Evolutionary conservation across 2,329 filamentous ascomycete species (phyloP).

Genomic region (Cordyceps tenuipes): DNA sequence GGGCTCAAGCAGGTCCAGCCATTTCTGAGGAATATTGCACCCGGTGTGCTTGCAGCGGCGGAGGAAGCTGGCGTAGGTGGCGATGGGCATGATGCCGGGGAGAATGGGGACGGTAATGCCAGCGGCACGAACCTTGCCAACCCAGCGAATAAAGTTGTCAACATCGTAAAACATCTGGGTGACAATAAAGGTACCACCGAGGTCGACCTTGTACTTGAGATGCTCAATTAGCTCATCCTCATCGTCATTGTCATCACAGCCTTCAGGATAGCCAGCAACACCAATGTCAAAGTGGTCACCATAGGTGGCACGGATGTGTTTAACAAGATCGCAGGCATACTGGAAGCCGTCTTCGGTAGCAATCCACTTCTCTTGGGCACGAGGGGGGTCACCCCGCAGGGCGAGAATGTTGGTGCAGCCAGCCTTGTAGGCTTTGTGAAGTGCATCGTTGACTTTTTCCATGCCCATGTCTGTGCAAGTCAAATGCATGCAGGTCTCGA

Average conservation of each 20-base stretch:
- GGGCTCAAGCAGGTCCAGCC: conserved; percentile 76
- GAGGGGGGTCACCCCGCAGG: conserved; percentile 82
- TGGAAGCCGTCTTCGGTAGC: conserved; percentile 78
- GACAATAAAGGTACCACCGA: conserved; percentile 86
- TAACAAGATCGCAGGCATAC: conserved; percentile 86
- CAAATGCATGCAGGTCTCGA: conserved; percentile 98
- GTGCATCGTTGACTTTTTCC: conserved; percentile 81
- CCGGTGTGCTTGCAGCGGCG: conserved; percentile 87
- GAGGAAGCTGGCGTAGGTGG: conserved; percentile 88
- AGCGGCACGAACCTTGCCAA: conserved; percentile 71
- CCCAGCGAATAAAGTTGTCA: conserved; percentile 90
- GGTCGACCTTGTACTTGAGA: conserved; percentile 94
- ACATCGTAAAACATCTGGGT: conserved; percentile 99
- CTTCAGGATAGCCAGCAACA: conserved; percentile 93
- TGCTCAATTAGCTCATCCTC: conserved; percentile 80
- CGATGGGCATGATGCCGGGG: conserved; percentile 81
- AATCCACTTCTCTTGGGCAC: conserved; percentile 91
- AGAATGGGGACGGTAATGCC: conserved; percentile 80
- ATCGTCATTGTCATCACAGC: conserved; percentile 85
- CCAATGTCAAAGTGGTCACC: conserved; percentile 82
- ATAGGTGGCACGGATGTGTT: conserved; percentile 70
- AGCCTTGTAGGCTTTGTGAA: conserved; percentile 81
- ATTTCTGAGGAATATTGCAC: conserved; percentile 70
- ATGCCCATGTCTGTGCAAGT: conserved; percentile 98
- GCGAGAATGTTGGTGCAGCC: conserved; percentile 97